A percentile compares a stretch with the other conserved stretches of the same genome.
Conservation (phyloP, 2,329 filamentous ascomycete species). For the Penicillium sp. region DNA sequence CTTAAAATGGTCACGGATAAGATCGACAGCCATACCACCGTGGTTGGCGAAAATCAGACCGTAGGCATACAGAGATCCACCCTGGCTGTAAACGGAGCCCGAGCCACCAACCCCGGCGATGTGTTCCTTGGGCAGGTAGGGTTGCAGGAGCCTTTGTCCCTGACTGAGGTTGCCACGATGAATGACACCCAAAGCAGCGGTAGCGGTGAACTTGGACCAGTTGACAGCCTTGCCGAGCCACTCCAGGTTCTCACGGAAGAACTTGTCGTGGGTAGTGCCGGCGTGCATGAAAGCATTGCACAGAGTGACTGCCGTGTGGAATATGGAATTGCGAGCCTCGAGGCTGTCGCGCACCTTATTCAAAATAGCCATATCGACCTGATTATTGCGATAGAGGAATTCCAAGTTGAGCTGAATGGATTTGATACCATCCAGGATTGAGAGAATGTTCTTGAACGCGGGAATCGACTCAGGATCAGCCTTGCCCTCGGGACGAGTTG, state of each 20-base stretch:
- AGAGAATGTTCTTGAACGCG: conserved; percentile 54
- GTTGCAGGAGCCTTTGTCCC: conserved; percentile 86
- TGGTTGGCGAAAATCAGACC: conserved; percentile 97
- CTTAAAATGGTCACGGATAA: conserved; percentile 48
- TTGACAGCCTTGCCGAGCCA: conserved; percentile 98
- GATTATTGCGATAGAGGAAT: conserved; percentile 93
- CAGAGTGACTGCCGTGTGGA: conserved; percentile 95
- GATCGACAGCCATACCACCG: conserved; percentile 69
- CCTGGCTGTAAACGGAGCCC: conserved; percentile 91
- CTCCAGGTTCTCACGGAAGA: conserved; percentile 96
- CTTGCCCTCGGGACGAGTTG: conserved; percentile 35
- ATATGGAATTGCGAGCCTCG: conserved; percentile 94
- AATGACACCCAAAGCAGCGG: conserved; percentile 91
- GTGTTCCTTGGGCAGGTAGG: conserved; percentile 75
- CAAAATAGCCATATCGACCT: conserved; percentile 82
- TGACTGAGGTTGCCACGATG: conserved; percentile 93
- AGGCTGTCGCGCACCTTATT: conserved; percentile 96
- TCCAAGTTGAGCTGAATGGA: conserved; percentile 93
- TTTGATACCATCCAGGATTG: conserved; percentile 78
- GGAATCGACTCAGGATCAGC: conserved; percentile 50
- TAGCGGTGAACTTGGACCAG: conserved; percentile 99
- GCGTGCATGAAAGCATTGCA: conserved; percentile 99
- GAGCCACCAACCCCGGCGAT: conserved; percentile 61
- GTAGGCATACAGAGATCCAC: conserved; percentile 90
- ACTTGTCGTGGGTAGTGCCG: conserved; percentile 95